Conservation (phyloP, 2,329 filamentous ascomycete species). For the Stachybotrys chartarum region DNA sequence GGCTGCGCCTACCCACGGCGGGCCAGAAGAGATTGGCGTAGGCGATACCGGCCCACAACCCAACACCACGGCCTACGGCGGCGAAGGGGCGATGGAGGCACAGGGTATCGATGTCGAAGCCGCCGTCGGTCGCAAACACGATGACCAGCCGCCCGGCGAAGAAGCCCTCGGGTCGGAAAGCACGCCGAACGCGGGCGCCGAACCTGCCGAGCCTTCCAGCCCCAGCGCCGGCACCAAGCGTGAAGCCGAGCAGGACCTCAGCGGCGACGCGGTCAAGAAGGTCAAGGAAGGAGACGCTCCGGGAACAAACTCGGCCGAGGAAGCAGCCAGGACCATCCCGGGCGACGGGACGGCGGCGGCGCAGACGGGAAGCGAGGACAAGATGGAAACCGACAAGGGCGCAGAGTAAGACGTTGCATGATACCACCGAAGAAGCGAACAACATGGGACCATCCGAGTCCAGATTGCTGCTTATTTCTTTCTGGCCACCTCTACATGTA, state of each 20-base stretch:
- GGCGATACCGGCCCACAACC: constrained; percentile 76
- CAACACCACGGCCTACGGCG: constrained; percentile 30
- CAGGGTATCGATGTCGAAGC: constrained; percentile 53
- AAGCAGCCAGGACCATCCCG: constrained; percentile 7
- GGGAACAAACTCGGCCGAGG: neutral
- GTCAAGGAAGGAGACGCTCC: constrained; percentile 32
- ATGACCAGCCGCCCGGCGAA: constrained; percentile 15
- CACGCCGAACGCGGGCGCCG: constrained; percentile 13
- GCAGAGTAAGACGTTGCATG: neutral
- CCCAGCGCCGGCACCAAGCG: constrained; percentile 40
- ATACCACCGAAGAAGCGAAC: neutral
- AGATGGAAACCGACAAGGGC: constrained; percentile 15
- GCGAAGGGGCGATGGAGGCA: constrained; percentile 37
- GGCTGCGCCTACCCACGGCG: constrained; percentile 71
- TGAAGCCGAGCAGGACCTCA: constrained; percentile 43
- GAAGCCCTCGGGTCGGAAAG: constrained; percentile 9
- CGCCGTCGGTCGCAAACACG: constrained; percentile 47
- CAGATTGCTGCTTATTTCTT: neutral
- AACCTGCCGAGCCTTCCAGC: constrained; percentile 19
- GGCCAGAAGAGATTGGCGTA: constrained; percentile 77
- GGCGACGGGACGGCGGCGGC: constrained; percentile 5
- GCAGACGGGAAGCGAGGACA: constrained; percentile 5
- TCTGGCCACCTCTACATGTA: no score
- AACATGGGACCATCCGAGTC: neutral
- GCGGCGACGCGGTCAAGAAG: constrained; percentile 37